Conservation (phyloP, 495 filamentous ascomycete genomes). For the Aspergillus coremiiformis region DNA sequence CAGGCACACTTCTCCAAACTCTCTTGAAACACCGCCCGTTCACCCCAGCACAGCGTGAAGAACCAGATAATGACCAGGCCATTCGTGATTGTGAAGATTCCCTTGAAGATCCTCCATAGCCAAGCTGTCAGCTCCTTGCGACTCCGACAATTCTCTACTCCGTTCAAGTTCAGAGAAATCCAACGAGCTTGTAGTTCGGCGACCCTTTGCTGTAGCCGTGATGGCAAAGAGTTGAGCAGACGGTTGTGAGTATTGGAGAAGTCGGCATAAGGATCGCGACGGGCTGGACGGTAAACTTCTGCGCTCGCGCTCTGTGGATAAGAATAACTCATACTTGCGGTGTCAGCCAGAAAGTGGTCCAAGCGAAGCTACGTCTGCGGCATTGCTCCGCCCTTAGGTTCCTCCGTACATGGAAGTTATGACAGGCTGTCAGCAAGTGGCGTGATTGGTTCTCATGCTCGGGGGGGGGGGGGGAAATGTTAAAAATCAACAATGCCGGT, state of each 20-base stretch:
- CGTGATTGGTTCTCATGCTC: neutral
- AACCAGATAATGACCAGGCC: constrained; percentile 65
- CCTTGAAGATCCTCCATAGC: constrained; percentile 8
- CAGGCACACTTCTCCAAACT: constrained; percentile 68
- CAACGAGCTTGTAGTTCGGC: constrained; percentile 8
- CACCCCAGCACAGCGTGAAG: constrained; percentile 78
- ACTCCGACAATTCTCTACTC: constrained; percentile 4
- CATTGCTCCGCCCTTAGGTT: constrained; percentile 18
- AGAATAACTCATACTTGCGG: constrained; percentile 34
- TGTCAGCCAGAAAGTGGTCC: constrained; percentile 4
- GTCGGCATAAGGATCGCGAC: constrained; percentile 9
- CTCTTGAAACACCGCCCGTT: constrained; percentile 65
- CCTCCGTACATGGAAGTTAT: neutral
- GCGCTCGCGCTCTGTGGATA: constrained; percentile 27
- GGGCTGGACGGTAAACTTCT: constrained; percentile 25
- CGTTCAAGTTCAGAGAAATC: neutral
- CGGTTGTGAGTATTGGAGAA: constrained; percentile 5
- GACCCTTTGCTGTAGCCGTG: constrained; percentile 22
- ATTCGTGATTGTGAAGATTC: constrained; percentile 54
- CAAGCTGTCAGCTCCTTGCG: constrained; percentile 10
- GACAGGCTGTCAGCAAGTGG: neutral
- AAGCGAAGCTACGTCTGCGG: constrained; percentile 7
- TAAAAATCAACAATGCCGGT: neutral
- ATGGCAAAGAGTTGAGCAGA: constrained; percentile 15
- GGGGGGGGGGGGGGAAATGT: neutral